Evolutionary conservation across 805 yeast genomes (phyloP), one percentile per base, ranked within the genome.

Genomic region (Isabelozyma gotoi): DNA sequence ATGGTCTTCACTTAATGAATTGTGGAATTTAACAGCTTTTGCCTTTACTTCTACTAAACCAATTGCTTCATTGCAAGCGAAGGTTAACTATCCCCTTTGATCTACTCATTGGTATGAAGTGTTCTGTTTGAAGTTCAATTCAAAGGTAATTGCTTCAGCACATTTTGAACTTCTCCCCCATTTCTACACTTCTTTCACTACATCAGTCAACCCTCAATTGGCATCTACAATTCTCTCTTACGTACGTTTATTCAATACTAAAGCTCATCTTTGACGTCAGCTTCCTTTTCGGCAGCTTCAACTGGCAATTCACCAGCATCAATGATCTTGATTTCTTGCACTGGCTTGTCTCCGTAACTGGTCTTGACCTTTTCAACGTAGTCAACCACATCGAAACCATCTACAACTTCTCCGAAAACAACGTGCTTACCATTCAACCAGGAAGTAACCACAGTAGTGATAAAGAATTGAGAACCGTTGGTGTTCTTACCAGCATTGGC

Each of bases 401-500:
- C 90, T 14, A 89, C 45, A 43, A 94, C 97, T 71, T 89, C 88
- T 52, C 99, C 99, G 59, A 94, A 94, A 34, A 94, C 99, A 61
- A 94, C 99, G 68, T 94, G 99, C 56, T 74, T 82, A 51, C 95
- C 94, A 61, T 94, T 89, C 61, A 94, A 80, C 98, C 99, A 94
- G 39, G 84, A 72, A 44, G 97, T 88, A 29, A 80, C 77, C 17
- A 86, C 96, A 19, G 97, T 91, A 59, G 96, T 90, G 71, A 94
- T 85, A 78, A 91, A 91, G 65, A 91, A 91, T 70, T 90, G 97
- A 31, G 96, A 89, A 16, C 97, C 97, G 64, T 90, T 90, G 67
- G 81, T 84, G 68, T 84, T 74, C 49, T 62, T 79, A 52, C 92
- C 92, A 24, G 89, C 83, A 57, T 85, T 85, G 53, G 92, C 92